A percentile compares a stretch with the other conserved stretches of the same genome.
phyloP scores from a whole-genome alignment of 495 filamentous ascomycete species.

The Amniculicola lignicola region DNA sequence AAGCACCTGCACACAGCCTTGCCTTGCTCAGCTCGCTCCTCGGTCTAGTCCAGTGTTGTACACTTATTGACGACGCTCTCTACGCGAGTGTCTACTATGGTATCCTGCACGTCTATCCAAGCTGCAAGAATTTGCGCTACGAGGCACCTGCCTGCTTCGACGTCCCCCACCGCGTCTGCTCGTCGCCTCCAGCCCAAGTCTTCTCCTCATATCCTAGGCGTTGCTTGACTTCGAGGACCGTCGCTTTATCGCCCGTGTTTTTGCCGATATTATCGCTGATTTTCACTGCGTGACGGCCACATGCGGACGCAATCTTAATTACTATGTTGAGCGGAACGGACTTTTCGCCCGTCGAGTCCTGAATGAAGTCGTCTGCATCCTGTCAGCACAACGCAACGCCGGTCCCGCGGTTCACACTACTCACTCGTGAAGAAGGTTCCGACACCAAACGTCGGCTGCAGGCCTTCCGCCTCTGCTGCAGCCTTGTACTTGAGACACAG shows the following conservation, averaged over 20 bases:
- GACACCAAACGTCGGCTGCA: slow-evolving; percentile 83
- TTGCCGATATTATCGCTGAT: slow-evolving; percentile 96
- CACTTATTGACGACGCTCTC: no score
- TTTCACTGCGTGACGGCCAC: slow-evolving; percentile 82
- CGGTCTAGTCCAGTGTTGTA: no score
- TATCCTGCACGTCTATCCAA: not conserved
- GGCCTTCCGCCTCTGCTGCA: slow-evolving; percentile 72
- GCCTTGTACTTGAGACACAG: slow-evolving; percentile 85
- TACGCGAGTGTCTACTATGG: no score
- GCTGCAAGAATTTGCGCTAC: not conserved
- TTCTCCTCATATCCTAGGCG: slow-evolving; percentile 82
- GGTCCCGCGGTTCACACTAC: slow-evolving; percentile 26
- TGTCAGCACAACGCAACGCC: not conserved
- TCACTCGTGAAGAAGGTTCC: slow-evolving; percentile 90
- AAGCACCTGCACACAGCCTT: no score
- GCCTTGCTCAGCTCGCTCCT: no score
- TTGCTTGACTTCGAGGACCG: slow-evolving; percentile 78
- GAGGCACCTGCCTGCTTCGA: slow-evolving; percentile 11
- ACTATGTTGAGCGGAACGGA: slow-evolving; percentile 96
- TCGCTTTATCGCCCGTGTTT: slow-evolving; percentile 82
- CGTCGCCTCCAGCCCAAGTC: slow-evolving; percentile 77
- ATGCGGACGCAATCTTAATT: slow-evolving; percentile 86
- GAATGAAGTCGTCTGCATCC: slow-evolving; percentile 68
- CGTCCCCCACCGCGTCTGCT: slow-evolving; percentile 72
- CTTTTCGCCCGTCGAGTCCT: slow-evolving; percentile 66